These are phyloP conservation scores for Rubroshorea leprosula DNA, from an alignment of 345 rosid species.

Conservation along the genomic window DNA sequence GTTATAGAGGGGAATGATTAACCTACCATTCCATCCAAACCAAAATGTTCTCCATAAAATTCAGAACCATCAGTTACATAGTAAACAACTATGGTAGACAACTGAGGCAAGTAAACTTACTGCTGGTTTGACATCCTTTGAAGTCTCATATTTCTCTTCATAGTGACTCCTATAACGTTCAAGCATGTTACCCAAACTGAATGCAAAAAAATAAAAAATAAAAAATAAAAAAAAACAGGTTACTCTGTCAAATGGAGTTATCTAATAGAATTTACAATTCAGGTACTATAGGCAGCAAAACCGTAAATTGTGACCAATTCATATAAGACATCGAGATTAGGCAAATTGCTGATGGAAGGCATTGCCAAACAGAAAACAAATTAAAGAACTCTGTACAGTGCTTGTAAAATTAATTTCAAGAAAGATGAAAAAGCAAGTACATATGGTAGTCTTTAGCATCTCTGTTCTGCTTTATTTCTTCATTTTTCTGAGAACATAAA, in stretches of 20 bases:
- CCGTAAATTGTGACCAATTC: not conserved
- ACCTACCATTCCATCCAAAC: no score
- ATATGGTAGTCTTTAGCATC: no score
- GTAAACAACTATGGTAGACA: not conserved
- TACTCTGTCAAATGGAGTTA: not conserved
- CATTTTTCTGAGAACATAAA: no score
- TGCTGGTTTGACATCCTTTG: conserved; percentile 16
- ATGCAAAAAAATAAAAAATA: not conserved
- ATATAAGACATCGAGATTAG: not conserved
- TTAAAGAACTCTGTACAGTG: no score
- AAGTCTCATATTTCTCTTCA: conserved; percentile 20
- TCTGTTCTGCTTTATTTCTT: no score
- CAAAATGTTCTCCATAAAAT: no score
- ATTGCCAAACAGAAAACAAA: no score
- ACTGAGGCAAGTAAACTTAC: conserved; percentile 14
- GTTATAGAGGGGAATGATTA: no score
- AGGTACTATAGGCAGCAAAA: not conserved
- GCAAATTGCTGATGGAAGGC: not conserved
- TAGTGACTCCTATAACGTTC: conserved; percentile 20
- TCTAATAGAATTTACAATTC: not conserved
- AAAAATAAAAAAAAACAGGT: no score
- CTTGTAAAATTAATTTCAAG: no score
- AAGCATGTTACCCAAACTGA: conserved; percentile 32
- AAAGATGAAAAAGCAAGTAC: no score
- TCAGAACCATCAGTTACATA: no score